phyloP scores from a whole-genome alignment of 805 yeast genomes.

The Candida ovalis region DNA sequence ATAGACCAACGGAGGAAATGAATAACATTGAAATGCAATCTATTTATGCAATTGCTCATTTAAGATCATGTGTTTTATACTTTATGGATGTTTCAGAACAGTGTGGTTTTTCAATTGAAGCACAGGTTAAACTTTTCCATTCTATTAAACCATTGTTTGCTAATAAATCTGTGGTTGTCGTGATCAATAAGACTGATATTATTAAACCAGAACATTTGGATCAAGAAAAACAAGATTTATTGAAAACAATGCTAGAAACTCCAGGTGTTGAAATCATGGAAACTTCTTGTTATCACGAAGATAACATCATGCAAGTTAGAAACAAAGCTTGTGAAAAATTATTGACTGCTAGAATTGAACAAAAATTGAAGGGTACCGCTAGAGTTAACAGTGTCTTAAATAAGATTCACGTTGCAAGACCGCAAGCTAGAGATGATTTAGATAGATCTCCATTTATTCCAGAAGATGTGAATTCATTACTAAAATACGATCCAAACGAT shows the following conservation, averaged over 20 bases:
- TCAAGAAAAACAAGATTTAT: constrained; percentile 65
- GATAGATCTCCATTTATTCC: constrained; percentile 81
- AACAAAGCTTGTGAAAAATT: constrained; percentile 97
- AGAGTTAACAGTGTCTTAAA: constrained; percentile 85
- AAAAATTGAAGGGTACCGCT: constrained; percentile 88
- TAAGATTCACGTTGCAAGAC: constrained; percentile 92
- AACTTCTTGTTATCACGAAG: constrained; percentile 91
- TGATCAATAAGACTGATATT: constrained; percentile 92
- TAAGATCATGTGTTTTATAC: constrained; percentile 92
- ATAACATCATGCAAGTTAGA: constrained; percentile 91
- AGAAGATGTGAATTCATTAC: constrained; percentile 56
- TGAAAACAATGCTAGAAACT: constrained; percentile 58
- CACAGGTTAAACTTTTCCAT: constrained; percentile 95
- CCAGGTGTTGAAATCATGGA: constrained; percentile 91
- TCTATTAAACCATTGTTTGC: constrained; percentile 96
- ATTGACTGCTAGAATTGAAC: constrained; percentile 92
- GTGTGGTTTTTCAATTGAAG: constrained; percentile 97
- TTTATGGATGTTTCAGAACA: constrained; percentile 99
- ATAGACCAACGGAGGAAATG: constrained; percentile 99
- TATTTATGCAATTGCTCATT: constrained; percentile 96
- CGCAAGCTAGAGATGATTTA: constrained; percentile 82
- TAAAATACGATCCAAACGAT: constrained; percentile 73
- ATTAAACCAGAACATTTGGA: constrained; percentile 80
- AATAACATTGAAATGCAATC: constrained; percentile 99
- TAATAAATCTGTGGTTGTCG: constrained; percentile 93